These are phyloP conservation scores for Fusarium anthophilum DNA, from an alignment of 2,329 filamentous ascomycete genomes.

Conservation along the genomic window DNA sequence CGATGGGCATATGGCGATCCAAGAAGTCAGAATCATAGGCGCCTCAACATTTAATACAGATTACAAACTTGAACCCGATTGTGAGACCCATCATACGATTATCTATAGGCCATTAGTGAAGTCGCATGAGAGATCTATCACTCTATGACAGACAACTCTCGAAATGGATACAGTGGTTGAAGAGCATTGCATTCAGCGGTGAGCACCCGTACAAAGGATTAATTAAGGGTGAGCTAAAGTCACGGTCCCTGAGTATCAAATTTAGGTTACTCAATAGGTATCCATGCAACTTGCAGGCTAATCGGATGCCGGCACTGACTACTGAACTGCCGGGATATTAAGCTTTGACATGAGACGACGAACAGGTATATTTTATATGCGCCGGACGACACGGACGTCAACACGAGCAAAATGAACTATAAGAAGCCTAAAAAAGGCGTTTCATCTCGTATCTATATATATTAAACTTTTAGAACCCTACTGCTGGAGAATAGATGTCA, in stretches of 20 bases:
- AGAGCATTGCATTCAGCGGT: neutral
- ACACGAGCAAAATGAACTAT: neutral
- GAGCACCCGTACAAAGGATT: neutral
- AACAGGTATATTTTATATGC: neutral
- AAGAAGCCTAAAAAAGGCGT: neutral
- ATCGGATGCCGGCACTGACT: neutral
- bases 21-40: no score
- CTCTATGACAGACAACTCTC: no score
- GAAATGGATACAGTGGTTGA: no score
- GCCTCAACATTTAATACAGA: no score
- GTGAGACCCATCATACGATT: no score
- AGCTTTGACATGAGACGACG: neutral
- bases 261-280: neutral
- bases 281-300: neutral
- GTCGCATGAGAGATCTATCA: no score
- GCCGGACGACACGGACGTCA: neutral
- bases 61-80: no score
- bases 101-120: no score
- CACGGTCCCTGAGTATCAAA: neutral
- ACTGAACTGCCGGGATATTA: neutral
- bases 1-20: no score
- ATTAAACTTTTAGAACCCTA: neutral
- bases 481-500: rapidly evolving
- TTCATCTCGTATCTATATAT: neutral
- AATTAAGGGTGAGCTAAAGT: neutral